Percentiles rank a stretch among this genome's conserved stretches.
Conservation (phyloP, 1,284 basidiomycete species). For the Cystobasidium sp. region DNA sequence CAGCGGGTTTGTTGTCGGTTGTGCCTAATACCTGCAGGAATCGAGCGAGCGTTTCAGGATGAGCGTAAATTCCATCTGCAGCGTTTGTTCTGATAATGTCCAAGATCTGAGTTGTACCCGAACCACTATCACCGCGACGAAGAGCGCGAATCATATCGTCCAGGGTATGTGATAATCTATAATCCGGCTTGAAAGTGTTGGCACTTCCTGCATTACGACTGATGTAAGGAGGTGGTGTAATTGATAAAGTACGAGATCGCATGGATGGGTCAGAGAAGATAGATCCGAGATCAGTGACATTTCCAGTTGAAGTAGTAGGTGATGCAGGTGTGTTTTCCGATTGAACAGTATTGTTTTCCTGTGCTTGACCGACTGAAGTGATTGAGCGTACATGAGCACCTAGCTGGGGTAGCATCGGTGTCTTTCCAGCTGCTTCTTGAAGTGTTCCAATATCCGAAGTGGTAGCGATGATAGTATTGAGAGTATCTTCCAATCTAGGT, state of each 20-base stretch:
- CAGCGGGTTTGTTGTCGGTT: slow-evolving; percentile 66
- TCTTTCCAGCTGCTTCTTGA: slow-evolving; percentile 30
- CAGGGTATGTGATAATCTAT: slow-evolving; percentile 44
- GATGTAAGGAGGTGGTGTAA: slow-evolving; percentile 33
- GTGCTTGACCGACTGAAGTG: background rate
- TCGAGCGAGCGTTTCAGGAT: slow-evolving; percentile 64
- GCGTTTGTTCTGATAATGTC: slow-evolving; percentile 43
- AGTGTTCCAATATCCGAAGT: slow-evolving; percentile 7
- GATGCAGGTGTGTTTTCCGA: slow-evolving; percentile 3
- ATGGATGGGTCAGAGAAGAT: slow-evolving; percentile 37
- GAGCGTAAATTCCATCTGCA: slow-evolving; percentile 61
- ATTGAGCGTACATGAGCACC: slow-evolving; percentile 11
- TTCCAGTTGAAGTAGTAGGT: slow-evolving; percentile 2
- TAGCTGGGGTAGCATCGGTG: slow-evolving; percentile 17
- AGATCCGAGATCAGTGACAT: slow-evolving; percentile 31
- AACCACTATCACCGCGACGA: slow-evolving; percentile 1
- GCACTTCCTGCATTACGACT: background rate
- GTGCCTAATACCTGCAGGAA: slow-evolving; percentile 63
- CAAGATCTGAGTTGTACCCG: slow-evolving; percentile 21
- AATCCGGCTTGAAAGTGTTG: slow-evolving; percentile 43
- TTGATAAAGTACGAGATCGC: slow-evolving; percentile 21
- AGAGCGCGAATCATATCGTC: slow-evolving; percentile 48
- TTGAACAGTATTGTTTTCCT: background rate
- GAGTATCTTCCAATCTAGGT: slow-evolving; percentile 28
- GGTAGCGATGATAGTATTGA: slow-evolving; percentile 40